Percentiles rank a stretch among this genome's conserved stretches.
Evolutionary conservation across 768 basidiomycete genomes (phyloP).

Genomic region (Imleria badia): DNA sequence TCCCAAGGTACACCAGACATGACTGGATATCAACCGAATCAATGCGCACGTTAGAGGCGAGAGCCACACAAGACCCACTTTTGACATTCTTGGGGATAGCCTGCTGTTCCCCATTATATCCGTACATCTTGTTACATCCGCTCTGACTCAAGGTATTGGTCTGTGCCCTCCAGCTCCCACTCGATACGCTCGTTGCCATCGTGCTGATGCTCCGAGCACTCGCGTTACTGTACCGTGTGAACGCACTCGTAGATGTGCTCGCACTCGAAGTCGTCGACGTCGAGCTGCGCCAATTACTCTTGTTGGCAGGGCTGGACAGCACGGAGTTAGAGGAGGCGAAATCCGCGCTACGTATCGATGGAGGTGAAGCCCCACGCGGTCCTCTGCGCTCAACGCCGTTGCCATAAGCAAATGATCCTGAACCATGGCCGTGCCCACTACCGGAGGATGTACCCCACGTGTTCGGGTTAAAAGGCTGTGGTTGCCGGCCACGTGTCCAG

Average conservation of each 20-base stretch:
- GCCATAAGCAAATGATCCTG: conserved; percentile 12
- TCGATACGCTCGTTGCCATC: conserved; percentile 76
- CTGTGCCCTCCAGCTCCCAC: conserved; percentile 68
- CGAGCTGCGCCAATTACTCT: conserved; percentile 73
- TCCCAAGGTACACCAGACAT: conserved; percentile 80
- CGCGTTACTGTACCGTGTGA: conserved; percentile 73
- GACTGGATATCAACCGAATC: conserved; percentile 40
- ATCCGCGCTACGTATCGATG: conserved; percentile 52
- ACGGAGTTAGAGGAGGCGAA: conserved; percentile 60
- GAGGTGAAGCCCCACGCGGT: conserved; percentile 56
- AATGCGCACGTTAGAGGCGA: neutral
- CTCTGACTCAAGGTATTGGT: conserved; percentile 16
- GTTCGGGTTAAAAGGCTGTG: conserved; percentile 19
- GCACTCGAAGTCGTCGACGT: conserved; percentile 69
- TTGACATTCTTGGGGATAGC: conserved; percentile 72
- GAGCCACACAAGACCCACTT: conserved; percentile 50
- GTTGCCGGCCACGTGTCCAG: conserved; percentile 52
- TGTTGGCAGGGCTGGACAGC: conserved; percentile 44
- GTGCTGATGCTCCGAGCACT: conserved; percentile 75
- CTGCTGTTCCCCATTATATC: conserved; percentile 24
- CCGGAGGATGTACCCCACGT: conserved; percentile 22
- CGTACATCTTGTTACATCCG: conserved; percentile 14
- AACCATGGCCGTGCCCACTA: conserved; percentile 6
- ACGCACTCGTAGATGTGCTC: conserved; percentile 66
- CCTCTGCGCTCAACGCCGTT: conserved; percentile 33